Conservation (phyloP, 768 basidiomycete species). For the Leccinum arenicola region DNA sequence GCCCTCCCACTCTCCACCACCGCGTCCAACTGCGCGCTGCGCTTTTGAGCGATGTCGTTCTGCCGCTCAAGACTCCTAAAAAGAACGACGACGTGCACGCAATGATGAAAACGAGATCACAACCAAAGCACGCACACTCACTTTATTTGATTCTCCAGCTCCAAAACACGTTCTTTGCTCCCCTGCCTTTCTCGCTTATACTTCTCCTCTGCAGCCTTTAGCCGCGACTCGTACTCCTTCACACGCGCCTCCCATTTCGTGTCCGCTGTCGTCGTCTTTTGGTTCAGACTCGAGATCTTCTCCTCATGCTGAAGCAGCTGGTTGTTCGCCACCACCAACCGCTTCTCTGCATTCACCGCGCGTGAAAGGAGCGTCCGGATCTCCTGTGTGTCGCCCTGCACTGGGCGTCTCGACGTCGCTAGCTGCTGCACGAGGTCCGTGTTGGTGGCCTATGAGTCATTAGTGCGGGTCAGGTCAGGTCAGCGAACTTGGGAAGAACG, state of each 20-base stretch:
- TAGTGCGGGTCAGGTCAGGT: background rate
- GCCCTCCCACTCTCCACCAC: slow-evolving; percentile 30
- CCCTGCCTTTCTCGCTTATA: slow-evolving; percentile 94
- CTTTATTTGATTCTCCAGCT: slow-evolving; percentile 74
- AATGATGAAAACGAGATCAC: background rate
- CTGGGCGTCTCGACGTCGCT: slow-evolving; percentile 54
- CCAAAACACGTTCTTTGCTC: slow-evolving; percentile 77
- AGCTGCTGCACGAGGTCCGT: slow-evolving; percentile 74
- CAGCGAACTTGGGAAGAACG: background rate
- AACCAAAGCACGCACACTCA: slow-evolving; percentile 43
- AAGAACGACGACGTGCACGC: background rate
- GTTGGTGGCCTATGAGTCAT: slow-evolving; percentile 59
- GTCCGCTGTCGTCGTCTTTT: slow-evolving; percentile 71
- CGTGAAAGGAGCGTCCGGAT: slow-evolving; percentile 67
- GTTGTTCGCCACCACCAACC: slow-evolving; percentile 82
- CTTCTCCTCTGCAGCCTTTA: slow-evolving; percentile 85
- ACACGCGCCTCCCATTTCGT: slow-evolving; percentile 94
- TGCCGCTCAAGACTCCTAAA: slow-evolving; percentile 72
- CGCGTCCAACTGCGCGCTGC: slow-evolving; percentile 41
- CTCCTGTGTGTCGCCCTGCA: slow-evolving; percentile 63
- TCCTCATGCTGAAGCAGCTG: slow-evolving; percentile 84
- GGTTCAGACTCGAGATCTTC: slow-evolving; percentile 70
- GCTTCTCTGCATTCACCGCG: slow-evolving; percentile 81
- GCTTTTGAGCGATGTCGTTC: slow-evolving; percentile 73
- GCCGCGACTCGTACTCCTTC: slow-evolving; percentile 80